These are phyloP conservation scores for Pseudocercospora eumusae DNA, from an alignment of 2,329 filamentous ascomycete genomes.

Conservation along the genomic window DNA sequence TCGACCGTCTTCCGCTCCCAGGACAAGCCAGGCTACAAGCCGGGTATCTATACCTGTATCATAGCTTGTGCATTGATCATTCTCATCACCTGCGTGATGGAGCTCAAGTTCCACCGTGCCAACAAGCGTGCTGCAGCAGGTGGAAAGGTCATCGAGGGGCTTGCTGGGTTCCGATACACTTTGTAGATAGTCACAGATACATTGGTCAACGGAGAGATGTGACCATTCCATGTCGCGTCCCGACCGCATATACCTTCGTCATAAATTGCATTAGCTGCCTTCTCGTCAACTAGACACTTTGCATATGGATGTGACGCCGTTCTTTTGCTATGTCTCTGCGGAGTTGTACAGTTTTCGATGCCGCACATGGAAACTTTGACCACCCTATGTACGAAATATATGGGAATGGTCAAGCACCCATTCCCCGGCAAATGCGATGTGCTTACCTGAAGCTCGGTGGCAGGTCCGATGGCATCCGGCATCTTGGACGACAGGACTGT, in stretches of 20 bases:
- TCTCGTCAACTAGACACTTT: neutral
- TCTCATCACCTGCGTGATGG: conserved; percentile 35
- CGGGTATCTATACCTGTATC: conserved; percentile 39
- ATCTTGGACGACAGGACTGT: neutral
- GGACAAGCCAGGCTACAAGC: conserved; percentile 38
- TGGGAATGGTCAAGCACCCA: neutral
- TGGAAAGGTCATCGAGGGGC: conserved; percentile 41
- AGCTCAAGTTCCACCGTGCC: conserved; percentile 38
- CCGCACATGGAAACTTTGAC: neutral
- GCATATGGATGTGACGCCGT: neutral
- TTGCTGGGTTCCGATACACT: conserved; percentile 42
- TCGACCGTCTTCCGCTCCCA: conserved; percentile 39
- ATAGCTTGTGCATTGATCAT: conserved; percentile 36
- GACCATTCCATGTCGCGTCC: conserved; percentile 39
- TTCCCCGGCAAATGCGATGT: neutral
- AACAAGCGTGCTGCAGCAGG: conserved; percentile 41
- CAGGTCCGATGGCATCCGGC: neutral
- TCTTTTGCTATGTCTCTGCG: neutral
- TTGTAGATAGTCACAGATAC: conserved; percentile 26
- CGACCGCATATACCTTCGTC: neutral
- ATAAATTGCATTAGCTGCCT: neutral
- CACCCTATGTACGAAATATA: neutral
- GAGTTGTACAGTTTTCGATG: neutral
- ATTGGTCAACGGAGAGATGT: conserved; percentile 12
- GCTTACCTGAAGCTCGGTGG: neutral